phyloP scores from a whole-genome alignment of 2,329 filamentous ascomycete genomes.

The Cladophialophora yegresii region DNA sequence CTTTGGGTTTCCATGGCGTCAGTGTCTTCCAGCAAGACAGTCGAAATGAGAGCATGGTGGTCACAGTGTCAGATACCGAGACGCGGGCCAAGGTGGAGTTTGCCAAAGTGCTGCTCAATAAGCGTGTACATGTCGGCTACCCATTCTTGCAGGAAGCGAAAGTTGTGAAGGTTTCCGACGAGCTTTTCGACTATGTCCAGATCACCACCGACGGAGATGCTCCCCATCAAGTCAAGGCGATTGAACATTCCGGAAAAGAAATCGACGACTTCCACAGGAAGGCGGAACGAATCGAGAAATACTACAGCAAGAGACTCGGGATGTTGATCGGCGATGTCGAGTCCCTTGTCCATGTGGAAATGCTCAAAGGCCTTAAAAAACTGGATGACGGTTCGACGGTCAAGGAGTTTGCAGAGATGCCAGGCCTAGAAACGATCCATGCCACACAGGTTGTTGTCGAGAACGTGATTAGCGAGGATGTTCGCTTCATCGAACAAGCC shows the following conservation, averaged over 20 bases:
- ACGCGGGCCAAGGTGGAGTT: constrained; percentile 67
- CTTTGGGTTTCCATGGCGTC: constrained; percentile 82
- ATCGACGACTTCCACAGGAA: constrained; percentile 84
- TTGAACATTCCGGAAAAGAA: constrained; percentile 72
- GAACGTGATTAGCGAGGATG: constrained; percentile 83
- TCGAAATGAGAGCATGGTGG: constrained; percentile 92
- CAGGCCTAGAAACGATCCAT: constrained; percentile 83
- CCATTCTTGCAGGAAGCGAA: constrained; percentile 95
- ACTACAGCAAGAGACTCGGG: constrained; percentile 87
- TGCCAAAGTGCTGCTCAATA: constrained; percentile 77
- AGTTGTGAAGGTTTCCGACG: constrained; percentile 84
- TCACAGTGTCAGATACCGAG: constrained; percentile 78
- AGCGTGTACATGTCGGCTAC: constrained; percentile 87
- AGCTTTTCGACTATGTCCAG: constrained; percentile 84
- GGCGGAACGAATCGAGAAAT: constrained; percentile 76
- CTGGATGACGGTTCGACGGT: constrained; percentile 86
- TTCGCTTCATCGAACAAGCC: constrained; percentile 85
- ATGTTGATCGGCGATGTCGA: constrained; percentile 86
- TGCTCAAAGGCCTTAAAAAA: constrained; percentile 87
- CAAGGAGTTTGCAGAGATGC: constrained; percentile 87
- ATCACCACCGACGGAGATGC: constrained; percentile 66
- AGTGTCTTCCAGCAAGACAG: constrained; percentile 96
- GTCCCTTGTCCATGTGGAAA: constrained; percentile 85
- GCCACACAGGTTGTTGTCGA: constrained; percentile 91
- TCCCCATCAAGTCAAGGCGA: constrained; percentile 62